These are phyloP conservation scores for Aspergillus unguis DNA, from an alignment of 2,329 filamentous ascomycete genomes.

Conservation along the genomic window DNA sequence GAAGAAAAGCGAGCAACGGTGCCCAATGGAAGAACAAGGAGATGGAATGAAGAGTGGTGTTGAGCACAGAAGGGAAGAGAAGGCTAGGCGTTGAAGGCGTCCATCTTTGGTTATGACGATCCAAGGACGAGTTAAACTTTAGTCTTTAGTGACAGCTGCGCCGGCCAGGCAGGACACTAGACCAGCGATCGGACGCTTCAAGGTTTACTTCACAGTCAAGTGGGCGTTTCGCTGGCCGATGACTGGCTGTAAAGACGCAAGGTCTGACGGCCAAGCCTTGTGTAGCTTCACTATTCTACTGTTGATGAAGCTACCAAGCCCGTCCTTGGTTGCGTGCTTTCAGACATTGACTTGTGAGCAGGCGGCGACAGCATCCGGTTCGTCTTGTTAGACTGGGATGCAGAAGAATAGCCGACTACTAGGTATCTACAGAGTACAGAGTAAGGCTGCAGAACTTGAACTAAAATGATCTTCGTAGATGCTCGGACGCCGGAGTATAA, in stretches of 20 bases:
- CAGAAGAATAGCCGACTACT: too few relatives aligned
- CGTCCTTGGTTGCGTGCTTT: too few relatives aligned
- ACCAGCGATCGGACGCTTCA: background rate
- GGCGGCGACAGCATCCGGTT: too few relatives aligned
- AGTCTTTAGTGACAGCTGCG: conserved; percentile 1
- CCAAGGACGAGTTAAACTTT: background rate
- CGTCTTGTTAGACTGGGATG: too few relatives aligned
- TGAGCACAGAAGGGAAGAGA: background rate
- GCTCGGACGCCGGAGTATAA: background rate
- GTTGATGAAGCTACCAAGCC: background rate
- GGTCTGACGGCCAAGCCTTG: conserved; percentile 18
- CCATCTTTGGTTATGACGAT: background rate
- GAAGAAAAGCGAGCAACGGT: conserved; percentile 7
- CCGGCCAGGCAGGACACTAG: background rate
- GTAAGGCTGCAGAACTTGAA: background rate
- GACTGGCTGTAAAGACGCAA: conserved; percentile 20
- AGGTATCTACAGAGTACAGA: too few relatives aligned
- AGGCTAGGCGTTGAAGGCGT: background rate
- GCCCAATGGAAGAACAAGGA: conserved; percentile 14
- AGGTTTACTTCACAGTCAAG: conserved; percentile 4
- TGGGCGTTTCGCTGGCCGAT: conserved; percentile 9
- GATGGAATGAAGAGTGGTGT: conserved; percentile 3
- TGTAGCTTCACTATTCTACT: conserved; percentile 10
- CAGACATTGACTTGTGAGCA: too few relatives aligned
- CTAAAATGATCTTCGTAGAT: too few relatives aligned